Base-by-base conservation (phyloP, 139 green algal genomes). In the Tetradesmus obliquus region DNA sequence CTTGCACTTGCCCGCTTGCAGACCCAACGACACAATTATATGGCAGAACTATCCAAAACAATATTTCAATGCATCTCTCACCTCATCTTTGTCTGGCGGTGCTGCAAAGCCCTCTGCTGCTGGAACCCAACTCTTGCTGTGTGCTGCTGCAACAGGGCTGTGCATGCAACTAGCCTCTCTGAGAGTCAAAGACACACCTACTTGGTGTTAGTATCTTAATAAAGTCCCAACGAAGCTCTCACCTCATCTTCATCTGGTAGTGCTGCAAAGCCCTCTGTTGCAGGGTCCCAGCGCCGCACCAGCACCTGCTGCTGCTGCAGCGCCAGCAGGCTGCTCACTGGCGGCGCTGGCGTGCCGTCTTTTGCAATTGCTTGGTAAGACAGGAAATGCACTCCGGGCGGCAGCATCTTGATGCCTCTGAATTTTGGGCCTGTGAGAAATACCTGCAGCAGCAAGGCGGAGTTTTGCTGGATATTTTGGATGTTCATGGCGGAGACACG, bases 331-430 rank as follows among this genome's bases (percentile, higher is more conserved):
- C 72, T 88, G 79, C 79, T 76, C 1, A 93, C 60, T 2, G 91
- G 86, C 15, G 24, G 57, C 57, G 54, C 45, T 32, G 20, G 17
- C 51, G 95, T 17, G 0, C 93, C 94, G 69, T 96, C 91, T 55
- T 87, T 94, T 17, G 88, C 91, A 5, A 88, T 82, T 13, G 96
- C 94, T 58, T 93, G 94, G 94, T 96, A 97, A 20, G 94, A 96
- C 0, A 98, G 76, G n/a, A 99, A 95, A 88, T 99, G 97, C 0
- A 93, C 45, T 1, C 97, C 97, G 2, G 97, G 97, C 0, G 97
- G 97, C 9, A 99, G 17, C 97, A 99, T 99, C 91, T 99, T 99
- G 6, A 99, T 88, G 55, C 97, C 97, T 32, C 93, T 95, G 92
- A 99, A 99, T 12, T 94, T 94, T 8, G 95, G 95, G 0, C 97